Evolutionary conservation across 2,329 filamentous ascomycete genomes (phyloP), one percentile per base, ranked within the genome.

Genomic region (Xylariaceae sp.): DNA sequence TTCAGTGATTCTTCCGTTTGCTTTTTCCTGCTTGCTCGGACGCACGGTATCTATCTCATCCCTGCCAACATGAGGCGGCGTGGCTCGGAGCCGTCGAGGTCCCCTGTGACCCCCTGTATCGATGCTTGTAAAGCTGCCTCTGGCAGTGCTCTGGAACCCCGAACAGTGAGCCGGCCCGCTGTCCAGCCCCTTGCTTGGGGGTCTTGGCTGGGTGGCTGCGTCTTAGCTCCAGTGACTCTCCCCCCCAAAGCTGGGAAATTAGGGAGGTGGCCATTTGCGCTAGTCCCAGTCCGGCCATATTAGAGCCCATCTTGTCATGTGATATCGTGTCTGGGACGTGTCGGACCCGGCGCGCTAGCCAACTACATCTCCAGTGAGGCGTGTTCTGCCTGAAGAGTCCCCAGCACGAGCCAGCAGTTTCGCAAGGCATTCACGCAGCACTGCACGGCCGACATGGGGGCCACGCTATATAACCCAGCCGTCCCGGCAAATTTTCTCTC

Each of bases 341-440:
- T 45, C 36, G 24, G 29, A 25, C 36, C 36, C 39, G 46, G 50
- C 50, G 50, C 50, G 50, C 49, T 46, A 41, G 36, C 46, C 42
- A 44, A 47, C 49, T 39, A 41, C 43, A 53, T 53, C 50, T 29
- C 43, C 44, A 46, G 39, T 38, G 29, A 39, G 38, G 41, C 50
- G 50, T 50, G 50, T 52, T 53, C n/a, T 53, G 50, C 49, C 49
- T 52, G 44, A 46, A 47, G 40, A 39, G 40, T 6, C n/a, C 7
- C 7, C 7, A 23, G 12, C n/a, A 13, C n/a, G 6, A 26, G 6
- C n/a, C 12, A 13, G 24, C 24, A 26, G 24, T 42, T 37, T 28
- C 23, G 32, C 29, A 22, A 25, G 29, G 28, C 28, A 28, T 16
- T 22, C 19, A 17, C 25, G 33, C 23, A 32, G 35, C 17, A 32